phyloP scores from a whole-genome alignment of 169 alveolate genomes.

The Plasmodium gallinaceum region DNA sequence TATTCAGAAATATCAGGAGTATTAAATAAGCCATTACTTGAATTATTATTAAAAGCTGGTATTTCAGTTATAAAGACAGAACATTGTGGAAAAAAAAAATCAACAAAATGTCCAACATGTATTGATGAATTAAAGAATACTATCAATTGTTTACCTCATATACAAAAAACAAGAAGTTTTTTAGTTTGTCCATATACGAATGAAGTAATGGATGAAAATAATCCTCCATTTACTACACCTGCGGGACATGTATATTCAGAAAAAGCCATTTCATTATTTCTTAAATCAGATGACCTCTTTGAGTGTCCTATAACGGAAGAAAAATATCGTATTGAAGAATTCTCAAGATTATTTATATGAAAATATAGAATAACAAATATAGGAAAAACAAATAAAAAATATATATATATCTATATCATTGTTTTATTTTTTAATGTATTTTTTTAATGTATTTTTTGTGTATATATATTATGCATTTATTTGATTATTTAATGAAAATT shows the following conservation, averaged over 20 bases:
- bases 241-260: constrained; percentile 86
- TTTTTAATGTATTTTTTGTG: too few species aligned
- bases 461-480: too few species aligned
- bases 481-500: too few species aligned
- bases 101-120: constrained; percentile 90
- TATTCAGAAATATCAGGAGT: constrained; percentile 76
- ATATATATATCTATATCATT: too few species aligned
- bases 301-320: constrained; percentile 83
- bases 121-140: constrained; percentile 84
- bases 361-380: not conserved
- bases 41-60: constrained; percentile 85
- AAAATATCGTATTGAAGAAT: constrained; percentile 77
- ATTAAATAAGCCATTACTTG: constrained; percentile 78
- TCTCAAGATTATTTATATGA: constrained; percentile 79
- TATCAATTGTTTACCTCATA: constrained; percentile 84
- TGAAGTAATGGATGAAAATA: constrained; percentile 87
- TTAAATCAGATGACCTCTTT: constrained; percentile 75
- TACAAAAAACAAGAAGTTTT: constrained; percentile 85
- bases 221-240: constrained; percentile 91
- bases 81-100: constrained; percentile 81
- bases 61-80: constrained; percentile 86
- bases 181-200: constrained; percentile 90
- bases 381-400: too few species aligned
- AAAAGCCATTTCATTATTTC: constrained; percentile 78
- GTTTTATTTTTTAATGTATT: too few species aligned